Evolutionary conservation across 169 alveolate genomes (phyloP).

Genomic region (Eimeria tenella): DNA sequence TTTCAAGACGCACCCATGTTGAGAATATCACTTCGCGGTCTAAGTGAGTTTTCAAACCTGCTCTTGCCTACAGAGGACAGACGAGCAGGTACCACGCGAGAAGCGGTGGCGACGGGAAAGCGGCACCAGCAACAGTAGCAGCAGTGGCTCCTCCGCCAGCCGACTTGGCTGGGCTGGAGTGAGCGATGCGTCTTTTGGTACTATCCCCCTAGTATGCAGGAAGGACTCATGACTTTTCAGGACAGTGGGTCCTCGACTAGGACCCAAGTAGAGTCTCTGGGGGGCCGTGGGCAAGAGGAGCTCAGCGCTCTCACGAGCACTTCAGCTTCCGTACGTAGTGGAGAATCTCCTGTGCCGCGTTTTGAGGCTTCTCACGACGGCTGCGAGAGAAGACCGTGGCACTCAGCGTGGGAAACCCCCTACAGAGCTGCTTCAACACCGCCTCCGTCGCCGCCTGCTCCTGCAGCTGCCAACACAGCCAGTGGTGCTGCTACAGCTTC

Average conservation of each 20-base stretch:
- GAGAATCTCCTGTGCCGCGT: background rate
- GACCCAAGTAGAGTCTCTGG: conserved; percentile 22
- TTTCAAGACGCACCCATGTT: background rate
- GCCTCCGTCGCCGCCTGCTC: background rate
- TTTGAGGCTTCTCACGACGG: background rate
- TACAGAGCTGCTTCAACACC: background rate
- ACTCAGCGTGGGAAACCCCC: background rate
- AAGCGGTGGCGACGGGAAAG: conserved; percentile 16
- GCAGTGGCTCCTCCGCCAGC: conserved; percentile 35
- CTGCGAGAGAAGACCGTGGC: background rate
- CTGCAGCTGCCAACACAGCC: background rate
- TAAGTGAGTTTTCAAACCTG: background rate
- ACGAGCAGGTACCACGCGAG: conserved; percentile 24
- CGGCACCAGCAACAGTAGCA: conserved; percentile 21
- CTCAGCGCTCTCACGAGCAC: conserved; percentile 29
- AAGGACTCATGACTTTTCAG: conserved; percentile 12
- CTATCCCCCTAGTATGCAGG: background rate
- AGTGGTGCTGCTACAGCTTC: background rate
- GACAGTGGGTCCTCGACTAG: conserved; percentile 27
- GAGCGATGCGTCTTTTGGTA: conserved; percentile 6
- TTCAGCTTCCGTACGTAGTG: background rate
- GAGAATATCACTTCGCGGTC: background rate
- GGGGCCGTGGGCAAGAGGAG: conserved; percentile 5
- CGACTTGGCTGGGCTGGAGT: conserved; percentile 27
- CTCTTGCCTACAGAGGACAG: background rate